Conservation (phyloP, 2,329 filamentous ascomycete species). For the Pseudocercospora macadamiae region DNA sequence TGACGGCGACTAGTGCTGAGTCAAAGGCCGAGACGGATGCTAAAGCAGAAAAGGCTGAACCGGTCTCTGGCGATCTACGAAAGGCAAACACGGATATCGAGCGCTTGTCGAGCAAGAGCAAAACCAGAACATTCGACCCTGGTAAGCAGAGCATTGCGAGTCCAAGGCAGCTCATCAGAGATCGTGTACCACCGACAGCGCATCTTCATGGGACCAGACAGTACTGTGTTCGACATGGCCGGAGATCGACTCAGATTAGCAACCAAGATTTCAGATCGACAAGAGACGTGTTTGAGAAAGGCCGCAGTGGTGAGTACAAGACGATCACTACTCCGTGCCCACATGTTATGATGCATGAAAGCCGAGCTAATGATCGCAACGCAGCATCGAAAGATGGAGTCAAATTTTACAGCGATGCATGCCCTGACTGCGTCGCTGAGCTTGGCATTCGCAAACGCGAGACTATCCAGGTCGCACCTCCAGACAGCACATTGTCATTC, state of each 20-base stretch:
- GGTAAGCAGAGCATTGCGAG: neutral
- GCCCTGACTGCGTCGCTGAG: constrained; percentile 39
- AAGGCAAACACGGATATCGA: neutral
- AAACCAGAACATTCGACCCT: constrained; percentile 1
- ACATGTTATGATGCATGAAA: constrained; percentile 14
- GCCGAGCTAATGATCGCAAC: neutral
- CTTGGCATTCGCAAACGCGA: constrained; percentile 32
- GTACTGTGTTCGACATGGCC: constrained; percentile 37
- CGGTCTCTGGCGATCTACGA: neutral
- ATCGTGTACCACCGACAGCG: constrained; percentile 18
- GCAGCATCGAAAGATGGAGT: constrained; percentile 15
- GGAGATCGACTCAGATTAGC: constrained; percentile 21
- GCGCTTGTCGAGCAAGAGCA: neutral
- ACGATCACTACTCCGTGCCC: neutral
- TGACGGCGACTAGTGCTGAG: neutral
- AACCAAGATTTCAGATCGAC: constrained; percentile 19
- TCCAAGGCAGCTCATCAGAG: constrained; percentile 1
- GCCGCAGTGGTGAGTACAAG: constrained; percentile 35
- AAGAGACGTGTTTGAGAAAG: constrained; percentile 32
- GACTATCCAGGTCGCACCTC: constrained; percentile 1
- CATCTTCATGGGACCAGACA: constrained; percentile 31
- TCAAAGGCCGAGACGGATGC: neutral
- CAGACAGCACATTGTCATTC: neutral
- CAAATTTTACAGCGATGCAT: constrained; percentile 28
- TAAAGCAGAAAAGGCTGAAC: neutral